Percentiles rank a stretch among this genome's conserved stretches.
Conservation (phyloP, 257 asterid genomes). For the Petrea volubilis region DNA sequence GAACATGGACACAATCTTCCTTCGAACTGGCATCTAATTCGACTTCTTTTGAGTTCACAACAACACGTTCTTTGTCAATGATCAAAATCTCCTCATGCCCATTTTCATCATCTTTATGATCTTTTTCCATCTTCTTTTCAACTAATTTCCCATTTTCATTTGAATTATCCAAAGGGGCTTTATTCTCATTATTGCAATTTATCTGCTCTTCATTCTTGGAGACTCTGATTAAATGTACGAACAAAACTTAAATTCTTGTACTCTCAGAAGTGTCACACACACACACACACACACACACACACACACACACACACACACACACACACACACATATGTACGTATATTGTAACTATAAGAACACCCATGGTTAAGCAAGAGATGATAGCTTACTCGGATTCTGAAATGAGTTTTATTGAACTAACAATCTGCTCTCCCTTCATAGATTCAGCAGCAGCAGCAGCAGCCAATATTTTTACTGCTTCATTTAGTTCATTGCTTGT, state of each 20-base stretch:
- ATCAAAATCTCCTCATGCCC: no score
- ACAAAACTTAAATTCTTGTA: background rate
- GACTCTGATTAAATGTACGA: background rate
- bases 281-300: no score
- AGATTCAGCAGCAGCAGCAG: slow-evolving; percentile 5
- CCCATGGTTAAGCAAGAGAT: background rate
- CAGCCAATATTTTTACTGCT: slow-evolving; percentile 20
- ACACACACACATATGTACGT: no score
- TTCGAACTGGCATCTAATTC: background rate
- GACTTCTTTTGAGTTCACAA: slow-evolving; percentile 8
- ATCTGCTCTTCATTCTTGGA: slow-evolving; percentile 12
- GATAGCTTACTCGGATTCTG: slow-evolving; percentile 36
- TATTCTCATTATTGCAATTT: background rate
- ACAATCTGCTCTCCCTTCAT: slow-evolving; percentile 21
- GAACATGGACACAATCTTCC: background rate
- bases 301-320: no score
- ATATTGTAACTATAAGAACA: background rate
- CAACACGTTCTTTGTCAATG: background rate
- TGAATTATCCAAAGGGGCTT: slow-evolving; percentile 6
- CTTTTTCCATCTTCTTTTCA: slow-evolving; percentile 1
- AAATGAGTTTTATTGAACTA: slow-evolving; percentile 1
- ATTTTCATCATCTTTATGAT: background rate
- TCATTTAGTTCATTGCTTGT: slow-evolving; percentile 20
- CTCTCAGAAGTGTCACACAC: no score
- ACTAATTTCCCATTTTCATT: background rate